phyloP scores from a whole-genome alignment of 148 eudicot species.

The Tetragonia tetragonoides region DNA sequence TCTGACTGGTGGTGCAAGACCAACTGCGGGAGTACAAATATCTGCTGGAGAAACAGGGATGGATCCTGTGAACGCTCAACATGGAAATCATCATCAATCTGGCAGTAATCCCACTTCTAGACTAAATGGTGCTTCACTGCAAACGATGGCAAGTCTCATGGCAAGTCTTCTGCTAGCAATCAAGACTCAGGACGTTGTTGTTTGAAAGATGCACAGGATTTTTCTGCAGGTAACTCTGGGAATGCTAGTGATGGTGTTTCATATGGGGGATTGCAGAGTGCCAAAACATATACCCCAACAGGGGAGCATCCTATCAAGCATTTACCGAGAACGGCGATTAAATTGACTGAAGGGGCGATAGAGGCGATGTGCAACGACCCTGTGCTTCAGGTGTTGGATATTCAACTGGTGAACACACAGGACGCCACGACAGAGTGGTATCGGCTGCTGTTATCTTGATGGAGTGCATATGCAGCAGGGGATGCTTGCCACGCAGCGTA shows the following conservation, averaged over 20 bases:
- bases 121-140: conserved; percentile 35
- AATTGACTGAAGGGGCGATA: too few species aligned
- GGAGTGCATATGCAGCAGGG: too few species aligned
- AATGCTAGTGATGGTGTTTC: conserved; percentile 14
- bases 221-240: conserved; percentile 30
- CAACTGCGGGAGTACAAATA: conserved; percentile 39
- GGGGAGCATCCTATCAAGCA: too few species aligned
- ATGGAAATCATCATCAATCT: conserved; percentile 34
- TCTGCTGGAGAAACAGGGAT: conserved; percentile 39
- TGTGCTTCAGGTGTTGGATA: too few species aligned
- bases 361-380: too few species aligned
- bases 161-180: conserved; percentile 38
- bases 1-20: conserved; percentile 30
- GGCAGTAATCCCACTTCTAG: conserved; percentile 33
- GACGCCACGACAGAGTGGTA: too few species aligned
- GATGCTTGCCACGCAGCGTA: too few species aligned
- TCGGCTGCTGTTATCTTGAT: too few species aligned
- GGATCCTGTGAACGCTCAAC: conserved; percentile 29
- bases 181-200: conserved; percentile 36
- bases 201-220: conserved; percentile 36
- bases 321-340: too few species aligned
- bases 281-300: conserved; percentile 19
- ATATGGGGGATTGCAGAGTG: conserved; percentile 20
- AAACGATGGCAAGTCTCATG: conserved; percentile 50
- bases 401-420: too few species aligned